A percentile compares a stretch with the other conserved stretches of the same genome.
These are phyloP conservation scores for Penicillium sp. DNA, from an alignment of 2,329 filamentous ascomycete genomes.

Conservation along the genomic window DNA sequence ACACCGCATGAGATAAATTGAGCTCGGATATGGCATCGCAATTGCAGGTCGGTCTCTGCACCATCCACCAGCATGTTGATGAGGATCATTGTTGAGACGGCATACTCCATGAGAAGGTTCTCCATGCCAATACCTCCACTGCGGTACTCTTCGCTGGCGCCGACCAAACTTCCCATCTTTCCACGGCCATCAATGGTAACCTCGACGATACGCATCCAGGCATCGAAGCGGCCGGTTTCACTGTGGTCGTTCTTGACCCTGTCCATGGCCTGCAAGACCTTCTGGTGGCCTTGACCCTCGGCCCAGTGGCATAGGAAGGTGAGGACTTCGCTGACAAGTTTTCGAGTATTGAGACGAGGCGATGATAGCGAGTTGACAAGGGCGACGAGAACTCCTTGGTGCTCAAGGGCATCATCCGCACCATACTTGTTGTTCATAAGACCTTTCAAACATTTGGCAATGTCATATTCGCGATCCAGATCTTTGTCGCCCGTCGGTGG, in stretches of 20 bases:
- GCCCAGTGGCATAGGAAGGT: slow-evolving; percentile 97
- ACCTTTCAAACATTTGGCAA: slow-evolving; percentile 94
- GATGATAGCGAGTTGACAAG: slow-evolving; percentile 84
- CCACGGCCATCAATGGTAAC: slow-evolving; percentile 94
- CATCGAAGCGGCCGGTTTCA: slow-evolving; percentile 93
- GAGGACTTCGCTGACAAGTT: slow-evolving; percentile 91
- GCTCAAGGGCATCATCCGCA: slow-evolving; percentile 87
- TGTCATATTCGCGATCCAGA: slow-evolving; percentile 90
- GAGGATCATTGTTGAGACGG: slow-evolving; percentile 87
- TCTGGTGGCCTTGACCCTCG: slow-evolving; percentile 81
- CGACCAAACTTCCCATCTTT: slow-evolving; percentile 97
- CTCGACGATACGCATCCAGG: slow-evolving; percentile 98
- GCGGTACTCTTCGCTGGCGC: slow-evolving; percentile 91
- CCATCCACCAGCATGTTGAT: slow-evolving; percentile 97
- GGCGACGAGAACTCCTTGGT: slow-evolving; percentile 86
- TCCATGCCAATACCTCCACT: slow-evolving; percentile 98
- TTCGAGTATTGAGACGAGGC: slow-evolving; percentile 83
- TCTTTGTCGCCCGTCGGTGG: slow-evolving; percentile 68
- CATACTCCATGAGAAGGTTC: slow-evolving; percentile 98
- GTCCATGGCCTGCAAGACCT: slow-evolving; percentile 91
- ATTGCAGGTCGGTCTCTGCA: slow-evolving; percentile 80
- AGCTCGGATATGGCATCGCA: slow-evolving; percentile 89
- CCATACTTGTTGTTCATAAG: slow-evolving; percentile 99
- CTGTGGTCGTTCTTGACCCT: slow-evolving; percentile 81
- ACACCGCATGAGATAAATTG: slow-evolving; percentile 96